Conservation (phyloP, 2,329 filamentous ascomycete genomes). For the Colletotrichum cereale region DNA sequence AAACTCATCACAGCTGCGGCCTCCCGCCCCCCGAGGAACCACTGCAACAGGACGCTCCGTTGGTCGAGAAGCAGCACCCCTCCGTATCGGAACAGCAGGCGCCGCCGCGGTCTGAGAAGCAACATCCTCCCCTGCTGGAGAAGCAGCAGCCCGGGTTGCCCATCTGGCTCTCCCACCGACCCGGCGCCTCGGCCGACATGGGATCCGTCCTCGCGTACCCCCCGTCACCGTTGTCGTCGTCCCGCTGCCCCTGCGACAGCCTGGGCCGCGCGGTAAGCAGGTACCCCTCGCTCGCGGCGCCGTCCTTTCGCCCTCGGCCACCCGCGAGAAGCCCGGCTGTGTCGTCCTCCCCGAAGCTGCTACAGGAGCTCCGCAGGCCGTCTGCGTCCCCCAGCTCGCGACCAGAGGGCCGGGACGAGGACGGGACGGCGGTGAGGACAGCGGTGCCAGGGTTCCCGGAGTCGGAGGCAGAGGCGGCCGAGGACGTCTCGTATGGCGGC, state of each 20-base stretch:
- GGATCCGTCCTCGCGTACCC: constrained; percentile 2
- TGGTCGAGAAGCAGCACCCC: constrained; percentile 13
- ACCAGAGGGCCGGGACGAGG: not conserved
- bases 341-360: constrained; percentile 8
- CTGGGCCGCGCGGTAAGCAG: not conserved
- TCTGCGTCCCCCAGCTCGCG: not conserved
- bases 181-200: constrained; percentile 1
- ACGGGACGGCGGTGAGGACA: not conserved
- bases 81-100: not conserved
- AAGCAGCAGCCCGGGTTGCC: constrained; percentile 17
- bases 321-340: not conserved
- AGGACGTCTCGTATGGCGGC: constrained; percentile 28
- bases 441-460: not conserved
- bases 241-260: not conserved
- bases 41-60: constrained; percentile 12
- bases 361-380: constrained; percentile 6
- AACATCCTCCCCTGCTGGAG: constrained; percentile 22
- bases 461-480: not conserved
- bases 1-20: not conserved
- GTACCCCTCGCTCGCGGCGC: not conserved
- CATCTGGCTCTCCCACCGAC: not conserved
- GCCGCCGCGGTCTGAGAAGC: constrained; percentile 2
- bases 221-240: not conserved
- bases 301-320: not conserved
- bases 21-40: no score